Conservation (phyloP, 495 filamentous ascomycete species). For the Penicillium macrosclerotiorum region DNA sequence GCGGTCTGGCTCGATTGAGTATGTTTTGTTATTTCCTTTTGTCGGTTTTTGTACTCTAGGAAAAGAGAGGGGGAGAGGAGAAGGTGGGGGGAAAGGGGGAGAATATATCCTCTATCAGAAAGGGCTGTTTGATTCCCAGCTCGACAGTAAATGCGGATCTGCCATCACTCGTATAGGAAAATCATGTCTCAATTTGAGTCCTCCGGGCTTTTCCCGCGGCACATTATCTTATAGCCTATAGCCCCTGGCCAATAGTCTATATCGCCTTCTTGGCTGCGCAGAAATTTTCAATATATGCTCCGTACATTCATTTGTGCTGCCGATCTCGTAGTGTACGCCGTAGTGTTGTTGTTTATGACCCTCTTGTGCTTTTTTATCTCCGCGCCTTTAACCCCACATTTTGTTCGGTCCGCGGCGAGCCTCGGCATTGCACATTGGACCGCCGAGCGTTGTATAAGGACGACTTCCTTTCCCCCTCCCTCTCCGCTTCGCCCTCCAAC, state of each 20-base stretch:
- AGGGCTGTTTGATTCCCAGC: constrained; percentile 8
- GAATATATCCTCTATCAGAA: no score
- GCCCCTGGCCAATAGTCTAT: constrained; percentile 20
- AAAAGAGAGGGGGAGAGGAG: background rate
- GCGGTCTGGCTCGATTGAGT: no score
- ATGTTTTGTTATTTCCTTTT: background rate
- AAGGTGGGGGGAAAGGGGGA: constrained; percentile 3
- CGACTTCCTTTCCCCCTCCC: constrained; percentile 3
- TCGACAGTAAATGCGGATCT: constrained; percentile 20
- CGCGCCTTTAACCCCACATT: constrained; percentile 17
- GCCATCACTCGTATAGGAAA: constrained; percentile 3
- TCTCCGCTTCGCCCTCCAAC: background rate
- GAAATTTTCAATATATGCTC: background rate
- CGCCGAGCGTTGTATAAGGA: constrained; percentile 24
- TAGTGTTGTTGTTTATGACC: no score
- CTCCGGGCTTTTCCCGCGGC: no score
- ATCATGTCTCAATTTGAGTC: background rate
- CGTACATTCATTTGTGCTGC: background rate
- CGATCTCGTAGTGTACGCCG: background rate
- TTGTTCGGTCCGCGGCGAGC: constrained; percentile 30
- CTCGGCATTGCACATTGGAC: constrained; percentile 22
- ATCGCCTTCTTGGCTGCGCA: background rate
- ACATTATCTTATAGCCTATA: no score
- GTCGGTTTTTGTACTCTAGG: constrained; percentile 2
- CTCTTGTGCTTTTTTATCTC: no score